Evolutionary conservation across 2,329 filamentous ascomycete species (phyloP), one percentile per base, ranked within the genome.

Genomic region (Paraphaeosphaeria sporulosa): DNA sequence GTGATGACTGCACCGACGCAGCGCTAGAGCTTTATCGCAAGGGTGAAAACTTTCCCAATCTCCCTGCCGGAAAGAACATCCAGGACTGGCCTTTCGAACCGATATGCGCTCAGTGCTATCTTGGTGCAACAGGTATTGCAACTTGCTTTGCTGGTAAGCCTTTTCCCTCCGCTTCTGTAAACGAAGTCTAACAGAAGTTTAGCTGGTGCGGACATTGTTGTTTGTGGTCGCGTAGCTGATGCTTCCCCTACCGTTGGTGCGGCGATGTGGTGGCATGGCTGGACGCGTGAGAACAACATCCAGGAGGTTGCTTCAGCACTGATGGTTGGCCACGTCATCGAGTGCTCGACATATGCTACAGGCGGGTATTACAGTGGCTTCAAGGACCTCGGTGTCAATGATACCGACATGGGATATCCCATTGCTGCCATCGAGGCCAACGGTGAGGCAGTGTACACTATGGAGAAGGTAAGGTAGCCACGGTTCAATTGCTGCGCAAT

Each of bases 241-340:
- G 67, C 70, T 15, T 67, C 63, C 3, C 57, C 60, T 21, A 83
- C 84, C 0, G 84, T 87, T 57, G 85, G 81, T 0, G 82, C 83
- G 0, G 84, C 84, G 0, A 80, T 80, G 61, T 87, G 80, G 77
- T 87, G 84, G 80, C 81, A 87, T 55, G 72, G 78, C 5, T 87
- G 84, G 85, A 64, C 64, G 0, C 78, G 81, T 17, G 76, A 75
- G 0, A 76, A 82, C 32, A 77, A 82, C 34, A 79, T 86, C 59
- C 66, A 75, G 32, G 60, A 66, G 51, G 73, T 87, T 3, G 85
- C 85, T 0, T 82, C 82, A 0, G 76, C 83, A 0, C 68, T 87
- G 0, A 70, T 87, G 4, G 83, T 83, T 1, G 84, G 82, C 19
- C 58, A 65, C 44, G 47, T 63, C 13, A 65, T 63, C 32, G 58